Conservation (phyloP, 345 rosid species). For the Anacardium occidentale region DNA sequence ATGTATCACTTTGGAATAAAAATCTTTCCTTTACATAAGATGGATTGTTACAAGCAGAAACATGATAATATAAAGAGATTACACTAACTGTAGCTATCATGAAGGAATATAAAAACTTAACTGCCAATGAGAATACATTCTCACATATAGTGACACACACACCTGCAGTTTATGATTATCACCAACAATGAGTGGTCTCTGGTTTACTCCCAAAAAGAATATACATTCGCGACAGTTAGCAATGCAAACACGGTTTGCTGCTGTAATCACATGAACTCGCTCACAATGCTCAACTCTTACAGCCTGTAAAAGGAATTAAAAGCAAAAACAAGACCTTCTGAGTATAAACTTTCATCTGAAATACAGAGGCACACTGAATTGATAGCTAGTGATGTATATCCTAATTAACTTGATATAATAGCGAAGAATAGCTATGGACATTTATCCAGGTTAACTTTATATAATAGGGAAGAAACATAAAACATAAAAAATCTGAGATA, state of each 20-base stretch:
- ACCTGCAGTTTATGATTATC: slow-evolving; percentile 99
- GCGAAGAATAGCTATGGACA: not conserved
- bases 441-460: not conserved
- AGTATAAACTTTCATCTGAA: not conserved
- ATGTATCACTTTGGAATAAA: not conserved
- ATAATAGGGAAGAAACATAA: not conserved
- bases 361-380: not conserved
- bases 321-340: not conserved
- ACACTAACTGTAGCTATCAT: not conserved
- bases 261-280: slow-evolving; percentile 92
- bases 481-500: not conserved
- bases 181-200: slow-evolving; percentile 94
- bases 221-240: slow-evolving; percentile 97
- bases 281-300: slow-evolving; percentile 95
- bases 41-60: not conserved
- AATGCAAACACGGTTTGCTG: slow-evolving; percentile 85
- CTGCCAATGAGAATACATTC: not conserved
- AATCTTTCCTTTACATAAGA: not conserved
- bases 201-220: slow-evolving; percentile 97
- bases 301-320: slow-evolving; percentile 53
- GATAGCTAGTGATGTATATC: not conserved
- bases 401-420: not conserved
- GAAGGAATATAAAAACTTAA: not conserved
- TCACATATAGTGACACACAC: slow-evolving; percentile 16
- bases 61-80: not conserved